These are phyloP conservation scores for Amylocarpus encephaloides DNA, from an alignment of 2,329 filamentous ascomycete genomes.

Conservation along the genomic window DNA sequence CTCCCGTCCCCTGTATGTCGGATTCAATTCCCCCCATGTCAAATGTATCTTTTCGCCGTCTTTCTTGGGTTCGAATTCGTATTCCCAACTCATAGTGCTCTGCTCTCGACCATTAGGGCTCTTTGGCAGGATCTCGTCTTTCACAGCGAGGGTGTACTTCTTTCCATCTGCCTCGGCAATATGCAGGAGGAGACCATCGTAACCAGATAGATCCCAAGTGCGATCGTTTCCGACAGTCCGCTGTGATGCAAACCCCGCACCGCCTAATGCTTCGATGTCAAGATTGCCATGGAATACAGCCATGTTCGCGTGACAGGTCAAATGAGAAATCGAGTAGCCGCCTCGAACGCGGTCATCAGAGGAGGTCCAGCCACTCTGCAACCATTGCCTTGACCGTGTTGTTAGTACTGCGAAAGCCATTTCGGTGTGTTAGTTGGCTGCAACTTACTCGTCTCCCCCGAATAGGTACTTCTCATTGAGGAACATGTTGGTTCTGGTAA, in stretches of 20 bases:
- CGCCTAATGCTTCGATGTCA: conserved; percentile 68
- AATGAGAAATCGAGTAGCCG: conserved; percentile 54
- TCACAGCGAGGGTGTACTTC: conserved; percentile 67
- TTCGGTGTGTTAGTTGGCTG: background rate
- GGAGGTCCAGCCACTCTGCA: conserved; percentile 54
- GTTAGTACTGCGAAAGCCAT: background rate
- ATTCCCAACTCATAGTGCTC: conserved; percentile 68
- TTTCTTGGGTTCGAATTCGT: conserved; percentile 48
- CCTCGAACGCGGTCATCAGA: conserved; percentile 74
- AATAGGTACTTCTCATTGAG: conserved; percentile 14
- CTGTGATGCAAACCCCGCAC: conserved; percentile 78
- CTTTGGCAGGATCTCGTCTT: conserved; percentile 56
- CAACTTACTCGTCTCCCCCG: conserved; percentile 26
- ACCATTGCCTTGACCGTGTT: conserved; percentile 46
- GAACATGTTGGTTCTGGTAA: background rate
- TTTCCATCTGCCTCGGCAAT: conserved; percentile 53
- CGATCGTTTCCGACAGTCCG: conserved; percentile 52
- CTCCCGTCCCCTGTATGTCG: conserved; percentile 67
- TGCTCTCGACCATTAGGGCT: conserved; percentile 62
- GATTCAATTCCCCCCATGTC: conserved; percentile 57
- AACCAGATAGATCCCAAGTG: conserved; percentile 57
- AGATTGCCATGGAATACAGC: conserved; percentile 60
- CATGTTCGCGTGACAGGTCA: conserved; percentile 34
- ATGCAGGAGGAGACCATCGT: conserved; percentile 53
- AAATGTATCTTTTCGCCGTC: conserved; percentile 43